Evolutionary conservation across 192 early-diverging fungal genomes (phyloP).

Genomic region (Umbelopsis sp.): DNA sequence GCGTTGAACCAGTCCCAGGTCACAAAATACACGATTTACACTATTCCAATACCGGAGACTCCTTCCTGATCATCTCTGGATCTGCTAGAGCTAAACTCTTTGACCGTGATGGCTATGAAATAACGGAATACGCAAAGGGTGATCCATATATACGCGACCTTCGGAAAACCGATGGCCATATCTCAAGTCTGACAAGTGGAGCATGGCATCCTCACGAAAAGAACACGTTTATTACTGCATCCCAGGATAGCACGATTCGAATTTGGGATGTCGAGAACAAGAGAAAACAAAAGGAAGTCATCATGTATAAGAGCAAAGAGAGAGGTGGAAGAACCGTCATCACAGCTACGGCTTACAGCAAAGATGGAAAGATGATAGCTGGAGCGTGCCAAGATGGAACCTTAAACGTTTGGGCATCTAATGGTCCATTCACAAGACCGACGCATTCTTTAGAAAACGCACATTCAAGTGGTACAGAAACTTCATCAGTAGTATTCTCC

Average conservation of each 20-base stretch:
- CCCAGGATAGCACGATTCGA: slow-evolving; percentile 80
- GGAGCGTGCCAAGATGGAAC: slow-evolving; percentile 76
- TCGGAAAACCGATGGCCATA: slow-evolving; percentile 83
- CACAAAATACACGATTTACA: slow-evolving; percentile 83
- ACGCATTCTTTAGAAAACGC: slow-evolving; percentile 63
- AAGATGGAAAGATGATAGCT: slow-evolving; percentile 71
- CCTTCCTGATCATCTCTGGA: slow-evolving; percentile 79
- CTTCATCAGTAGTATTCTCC: slow-evolving; percentile 71
- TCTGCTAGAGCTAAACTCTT: slow-evolving; percentile 74
- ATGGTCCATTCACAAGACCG: slow-evolving; percentile 64
- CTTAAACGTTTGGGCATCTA: slow-evolving; percentile 74
- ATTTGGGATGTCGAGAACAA: slow-evolving; percentile 83
- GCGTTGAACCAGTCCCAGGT: slow-evolving; percentile 76
- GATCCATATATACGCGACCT: slow-evolving; percentile 93
- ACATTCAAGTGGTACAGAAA: slow-evolving; percentile 68
- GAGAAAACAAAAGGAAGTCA: slow-evolving; percentile 72
- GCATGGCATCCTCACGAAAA: slow-evolving; percentile 79
- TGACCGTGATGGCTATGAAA: slow-evolving; percentile 73
- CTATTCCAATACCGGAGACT: slow-evolving; percentile 74
- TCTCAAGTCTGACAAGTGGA: slow-evolving; percentile 72
- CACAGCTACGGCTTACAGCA: slow-evolving; percentile 70
- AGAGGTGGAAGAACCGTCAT: slow-evolving; percentile 71
- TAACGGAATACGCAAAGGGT: slow-evolving; percentile 82
- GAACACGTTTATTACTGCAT: slow-evolving; percentile 72
- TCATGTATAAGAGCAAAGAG: slow-evolving; percentile 73